Conservation (phyloP, 805 yeast genomes). For the Candida maesae region DNA sequence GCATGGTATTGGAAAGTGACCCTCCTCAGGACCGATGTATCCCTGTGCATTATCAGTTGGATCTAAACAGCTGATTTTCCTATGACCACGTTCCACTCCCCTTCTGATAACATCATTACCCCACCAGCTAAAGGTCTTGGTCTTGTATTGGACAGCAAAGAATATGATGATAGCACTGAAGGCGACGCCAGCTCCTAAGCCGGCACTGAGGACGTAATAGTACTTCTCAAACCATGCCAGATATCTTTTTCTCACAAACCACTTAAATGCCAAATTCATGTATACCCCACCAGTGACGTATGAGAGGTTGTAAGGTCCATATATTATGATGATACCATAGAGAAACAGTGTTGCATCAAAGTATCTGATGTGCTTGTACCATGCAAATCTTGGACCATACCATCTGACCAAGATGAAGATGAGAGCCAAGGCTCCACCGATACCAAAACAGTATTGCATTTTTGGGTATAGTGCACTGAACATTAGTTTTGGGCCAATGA, state of each 20-base stretch:
- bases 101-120: constrained; percentile 42
- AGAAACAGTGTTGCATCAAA: constrained; percentile 49
- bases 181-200: constrained; percentile 58
- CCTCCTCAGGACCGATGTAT: constrained; percentile 21
- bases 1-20: constrained; percentile 13
- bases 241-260: constrained; percentile 35
- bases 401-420: constrained; percentile 28
- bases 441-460: constrained; percentile 59
- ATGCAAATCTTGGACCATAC: constrained; percentile 20
- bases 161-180: constrained; percentile 49
- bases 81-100: constrained; percentile 37
- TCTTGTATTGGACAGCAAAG: constrained; percentile 45
- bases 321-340: constrained; percentile 42
- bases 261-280: constrained; percentile 41
- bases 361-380: constrained; percentile 8
- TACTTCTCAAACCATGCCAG: constrained; percentile 52
- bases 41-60: constrained; percentile 12
- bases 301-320: constrained; percentile 49
- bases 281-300: constrained; percentile 30
- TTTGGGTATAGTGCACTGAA: constrained; percentile 59
- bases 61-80: constrained; percentile 16
- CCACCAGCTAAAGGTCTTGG: constrained; percentile 55
- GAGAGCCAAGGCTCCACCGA: constrained; percentile 41
- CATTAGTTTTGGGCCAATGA: constrained; percentile 51
- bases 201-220: constrained; percentile 50